Percentiles rank a stretch among this genome's conserved stretches.
Conservation (phyloP, 2,329 filamentous ascomycete genomes). For the Coniochaeta hoffmannii region DNA sequence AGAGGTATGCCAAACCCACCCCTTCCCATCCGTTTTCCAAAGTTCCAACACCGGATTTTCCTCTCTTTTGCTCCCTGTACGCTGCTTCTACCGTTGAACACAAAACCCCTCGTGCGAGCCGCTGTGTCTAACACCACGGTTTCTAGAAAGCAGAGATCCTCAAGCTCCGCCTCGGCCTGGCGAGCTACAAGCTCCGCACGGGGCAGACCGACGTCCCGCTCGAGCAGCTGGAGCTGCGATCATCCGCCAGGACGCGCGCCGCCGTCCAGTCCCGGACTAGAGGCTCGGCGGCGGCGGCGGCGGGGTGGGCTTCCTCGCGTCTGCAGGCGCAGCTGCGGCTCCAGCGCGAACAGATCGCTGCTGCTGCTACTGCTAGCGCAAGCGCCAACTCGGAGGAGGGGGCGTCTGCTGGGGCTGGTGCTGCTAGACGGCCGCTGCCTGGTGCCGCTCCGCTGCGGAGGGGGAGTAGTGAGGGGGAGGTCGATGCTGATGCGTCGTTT, state of each 20-base stretch:
- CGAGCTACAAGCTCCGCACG: conserved; percentile 68
- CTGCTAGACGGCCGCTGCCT: background rate
- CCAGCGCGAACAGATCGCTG: background rate
- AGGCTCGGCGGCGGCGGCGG: too few species aligned
- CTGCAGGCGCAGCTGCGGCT: background rate
- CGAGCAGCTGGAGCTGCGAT: conserved; percentile 43
- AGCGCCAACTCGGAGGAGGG: too few species aligned
- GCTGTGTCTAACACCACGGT: background rate
- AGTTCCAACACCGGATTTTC: too few species aligned
- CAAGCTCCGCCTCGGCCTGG: conserved; percentile 60
- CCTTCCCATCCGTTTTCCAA: too few species aligned
- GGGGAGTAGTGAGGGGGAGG: conserved; percentile 9
- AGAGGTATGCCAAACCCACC: conserved; percentile 30
- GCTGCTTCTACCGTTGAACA: too few species aligned
- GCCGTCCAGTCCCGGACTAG: background rate
- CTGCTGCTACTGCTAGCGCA: background rate
- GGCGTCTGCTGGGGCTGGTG: too few species aligned
- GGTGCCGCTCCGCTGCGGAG: conserved; percentile 5
- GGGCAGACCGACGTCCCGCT: conserved; percentile 63
- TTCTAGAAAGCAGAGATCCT: conserved; percentile 57
- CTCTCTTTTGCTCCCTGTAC: background rate
- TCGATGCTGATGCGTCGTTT: background rate
- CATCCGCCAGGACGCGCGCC: conserved; percentile 11
- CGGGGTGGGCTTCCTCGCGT: background rate
- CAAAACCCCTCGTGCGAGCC: too few species aligned